Evolutionary conservation across 2,329 filamentous ascomycete species (phyloP).

Genomic region (Colletotrichum nymphaeae): DNA sequence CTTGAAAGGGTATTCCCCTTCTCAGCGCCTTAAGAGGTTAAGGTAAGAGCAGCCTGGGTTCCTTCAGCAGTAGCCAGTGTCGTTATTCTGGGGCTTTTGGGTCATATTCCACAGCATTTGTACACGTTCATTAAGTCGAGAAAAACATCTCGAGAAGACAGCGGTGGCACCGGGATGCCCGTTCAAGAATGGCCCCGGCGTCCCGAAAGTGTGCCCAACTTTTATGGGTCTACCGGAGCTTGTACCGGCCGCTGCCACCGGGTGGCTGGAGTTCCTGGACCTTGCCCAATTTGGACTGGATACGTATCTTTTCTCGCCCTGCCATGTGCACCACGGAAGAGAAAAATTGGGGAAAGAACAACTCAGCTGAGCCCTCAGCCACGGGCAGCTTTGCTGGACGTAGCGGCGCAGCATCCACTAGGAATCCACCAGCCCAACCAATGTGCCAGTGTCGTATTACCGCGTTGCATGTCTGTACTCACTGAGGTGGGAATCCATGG

Average conservation of each 20-base stretch:
- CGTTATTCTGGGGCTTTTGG: too few species aligned
- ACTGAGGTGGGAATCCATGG: slow-evolving; percentile 18
- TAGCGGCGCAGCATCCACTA: slow-evolving; percentile 35
- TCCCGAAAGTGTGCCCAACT: slow-evolving; percentile 24
- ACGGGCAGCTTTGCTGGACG: slow-evolving; percentile 35
- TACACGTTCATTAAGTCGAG: too few species aligned
- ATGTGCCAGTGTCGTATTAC: slow-evolving; percentile 28
- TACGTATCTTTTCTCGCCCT: slow-evolving; percentile 9
- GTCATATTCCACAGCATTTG: too few species aligned
- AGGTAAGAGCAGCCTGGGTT: too few species aligned
- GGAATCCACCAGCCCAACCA: slow-evolving; percentile 35
- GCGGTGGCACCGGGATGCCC: too few species aligned
- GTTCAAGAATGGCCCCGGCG: background rate
- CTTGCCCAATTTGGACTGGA: background rate
- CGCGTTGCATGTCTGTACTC: slow-evolving; percentile 7
- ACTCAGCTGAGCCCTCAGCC: slow-evolving; percentile 35
- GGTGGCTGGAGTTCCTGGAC: slow-evolving; percentile 10
- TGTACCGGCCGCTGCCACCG: slow-evolving; percentile 22
- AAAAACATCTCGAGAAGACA: too few species aligned
- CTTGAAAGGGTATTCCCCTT: too few species aligned
- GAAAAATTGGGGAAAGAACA: slow-evolving; percentile 21
- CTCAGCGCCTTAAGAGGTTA: too few species aligned
- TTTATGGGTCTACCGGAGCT: background rate
- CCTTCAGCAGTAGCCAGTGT: too few species aligned
- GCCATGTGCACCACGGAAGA: slow-evolving; percentile 14